phyloP scores from a whole-genome alignment of 73 alveolate genomes.

The Paramecium tetraurelia region DNA sequence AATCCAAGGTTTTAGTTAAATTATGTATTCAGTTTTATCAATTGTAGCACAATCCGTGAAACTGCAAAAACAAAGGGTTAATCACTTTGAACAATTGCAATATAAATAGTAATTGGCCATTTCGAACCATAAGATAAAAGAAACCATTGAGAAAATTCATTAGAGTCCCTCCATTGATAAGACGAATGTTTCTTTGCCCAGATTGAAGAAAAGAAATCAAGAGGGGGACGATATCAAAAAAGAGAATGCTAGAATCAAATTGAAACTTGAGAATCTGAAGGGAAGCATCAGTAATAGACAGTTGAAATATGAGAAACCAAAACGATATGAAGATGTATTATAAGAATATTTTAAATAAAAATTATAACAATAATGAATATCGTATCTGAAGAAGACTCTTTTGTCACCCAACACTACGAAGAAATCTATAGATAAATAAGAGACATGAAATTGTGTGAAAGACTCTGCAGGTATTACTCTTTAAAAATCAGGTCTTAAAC shows the following conservation, averaged over 20 bases:
- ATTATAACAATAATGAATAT: conserved; percentile 20
- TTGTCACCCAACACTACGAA: not conserved
- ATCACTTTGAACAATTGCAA: not conserved
- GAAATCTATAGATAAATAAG: conserved; percentile 1
- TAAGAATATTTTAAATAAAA: conserved; percentile 23
- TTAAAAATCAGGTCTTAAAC: not conserved
- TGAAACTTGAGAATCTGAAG: not conserved
- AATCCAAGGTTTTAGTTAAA: not conserved
- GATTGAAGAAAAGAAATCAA: not conserved
- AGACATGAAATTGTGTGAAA: not conserved
- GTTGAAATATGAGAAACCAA: not conserved
- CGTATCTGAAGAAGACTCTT: conserved; percentile 21
- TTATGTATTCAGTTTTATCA: not conserved
- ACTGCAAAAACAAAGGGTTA: not conserved
- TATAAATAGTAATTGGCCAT: not conserved
- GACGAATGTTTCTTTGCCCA: not conserved
- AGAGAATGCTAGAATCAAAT: not conserved
- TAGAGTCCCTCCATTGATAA: not conserved
- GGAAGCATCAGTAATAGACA: not conserved
- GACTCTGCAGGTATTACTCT: not conserved
- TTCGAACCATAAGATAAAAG: not conserved
- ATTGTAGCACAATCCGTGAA: not conserved
- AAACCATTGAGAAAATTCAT: not conserved
- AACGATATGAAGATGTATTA: conserved; percentile 22
- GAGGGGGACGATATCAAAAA: not conserved